Percentiles rank a stretch among this genome's conserved stretches.
phyloP scores from a whole-genome alignment of 1,284 basidiomycete genomes.

The Cutaneotrichosporon sp. region DNA sequence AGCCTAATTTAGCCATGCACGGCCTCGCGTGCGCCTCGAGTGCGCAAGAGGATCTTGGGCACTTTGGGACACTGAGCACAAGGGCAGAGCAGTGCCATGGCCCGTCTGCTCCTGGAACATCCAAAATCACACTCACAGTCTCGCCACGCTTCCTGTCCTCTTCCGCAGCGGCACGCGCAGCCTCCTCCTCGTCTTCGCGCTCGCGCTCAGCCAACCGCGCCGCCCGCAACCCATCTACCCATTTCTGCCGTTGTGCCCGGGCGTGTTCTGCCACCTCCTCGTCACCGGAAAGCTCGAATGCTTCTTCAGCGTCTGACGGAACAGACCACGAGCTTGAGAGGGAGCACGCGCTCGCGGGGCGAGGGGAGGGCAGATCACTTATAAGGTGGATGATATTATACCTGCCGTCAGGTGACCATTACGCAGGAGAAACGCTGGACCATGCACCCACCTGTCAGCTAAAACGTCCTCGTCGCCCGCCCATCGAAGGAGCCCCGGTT shows the following conservation, averaged over 20 bases:
- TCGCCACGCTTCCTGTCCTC: conserved; percentile 67
- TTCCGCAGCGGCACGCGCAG: conserved; percentile 54
- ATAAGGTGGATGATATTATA: conserved; percentile 73
- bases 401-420: conserved; percentile 50
- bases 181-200: conserved; percentile 59
- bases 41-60: too few relatives aligned
- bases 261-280: conserved; percentile 61
- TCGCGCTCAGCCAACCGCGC: conserved; percentile 57
- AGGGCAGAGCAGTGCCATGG: too few relatives aligned
- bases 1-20: too few relatives aligned
- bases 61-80: neutral
- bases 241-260: conserved; percentile 59
- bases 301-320: conserved; percentile 74
- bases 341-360: conserved; percentile 8
- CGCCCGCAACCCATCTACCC: conserved; percentile 60
- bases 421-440: too few relatives aligned
- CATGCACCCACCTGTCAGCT: conserved; percentile 31
- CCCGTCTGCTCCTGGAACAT: neutral
- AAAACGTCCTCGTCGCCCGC: conserved; percentile 24
- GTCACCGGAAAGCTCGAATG: conserved; percentile 64
- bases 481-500: conserved; percentile 25
- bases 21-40: too few relatives aligned
- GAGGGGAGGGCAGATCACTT: conserved; percentile 45
- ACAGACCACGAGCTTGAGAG: conserved; percentile 57
- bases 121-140: conserved; percentile 8